Evolutionary conservation across 257 asterid species (phyloP).

Genomic region (Knoxia roxburghii): DNA sequence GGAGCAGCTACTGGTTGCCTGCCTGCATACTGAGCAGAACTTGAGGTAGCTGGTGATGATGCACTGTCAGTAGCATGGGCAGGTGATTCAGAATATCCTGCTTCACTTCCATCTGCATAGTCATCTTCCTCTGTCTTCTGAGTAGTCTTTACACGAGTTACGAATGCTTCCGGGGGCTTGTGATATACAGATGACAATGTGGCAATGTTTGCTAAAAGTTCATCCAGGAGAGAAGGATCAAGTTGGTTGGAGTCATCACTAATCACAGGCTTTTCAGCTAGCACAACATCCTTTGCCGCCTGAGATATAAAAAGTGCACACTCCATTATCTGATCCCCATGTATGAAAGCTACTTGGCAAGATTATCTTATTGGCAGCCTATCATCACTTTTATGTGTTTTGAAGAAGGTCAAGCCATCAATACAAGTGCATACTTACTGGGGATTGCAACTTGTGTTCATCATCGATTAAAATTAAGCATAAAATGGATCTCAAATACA

Average conservation of each 20-base stretch:
- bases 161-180: slow-evolving; percentile 93
- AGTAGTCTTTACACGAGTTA: slow-evolving; percentile 82
- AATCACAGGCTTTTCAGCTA: slow-evolving; percentile 98
- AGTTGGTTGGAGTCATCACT: slow-evolving; percentile 93
- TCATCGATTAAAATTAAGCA: background rate
- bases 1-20: slow-evolving; percentile 47
- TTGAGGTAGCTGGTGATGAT: slow-evolving; percentile 58
- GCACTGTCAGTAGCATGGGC: slow-evolving; percentile 48
- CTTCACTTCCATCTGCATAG: slow-evolving; percentile 76
- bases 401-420: background rate
- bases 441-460: background rate
- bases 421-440: background rate
- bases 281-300: slow-evolving; percentile 99
- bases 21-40: slow-evolving; percentile 43
- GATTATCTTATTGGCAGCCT: background rate
- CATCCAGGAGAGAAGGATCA: slow-evolving; percentile 90
- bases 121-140: slow-evolving; percentile 95
- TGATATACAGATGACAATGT: slow-evolving; percentile 96
- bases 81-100: slow-evolving; percentile 73
- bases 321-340: background rate
- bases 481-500: background rate
- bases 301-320: slow-evolving; percentile 28
- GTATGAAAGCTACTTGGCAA: background rate
- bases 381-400: too few species aligned
- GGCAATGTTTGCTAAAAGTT: slow-evolving; percentile 95